Percentiles rank a stretch among this genome's conserved stretches.
Conservation (phyloP, 257 asterid species). For the Solanum chiquidenum region DNA sequence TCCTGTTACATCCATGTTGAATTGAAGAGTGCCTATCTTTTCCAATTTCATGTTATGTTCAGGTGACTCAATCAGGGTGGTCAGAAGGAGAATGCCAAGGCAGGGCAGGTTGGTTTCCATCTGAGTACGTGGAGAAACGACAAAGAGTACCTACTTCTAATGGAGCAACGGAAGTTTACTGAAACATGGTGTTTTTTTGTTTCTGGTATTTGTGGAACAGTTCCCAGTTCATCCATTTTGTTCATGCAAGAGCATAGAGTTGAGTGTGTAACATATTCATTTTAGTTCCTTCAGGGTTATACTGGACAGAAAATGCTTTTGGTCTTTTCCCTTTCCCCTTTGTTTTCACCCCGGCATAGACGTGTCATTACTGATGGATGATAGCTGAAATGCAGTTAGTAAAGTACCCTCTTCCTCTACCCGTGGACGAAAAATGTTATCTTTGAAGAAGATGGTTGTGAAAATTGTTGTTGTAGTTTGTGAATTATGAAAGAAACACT, state of each 20-base stretch:
- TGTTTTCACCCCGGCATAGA: not conserved
- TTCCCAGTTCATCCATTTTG: not conserved
- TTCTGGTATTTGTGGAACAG: not conserved
- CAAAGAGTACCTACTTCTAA: constrained; percentile 59
- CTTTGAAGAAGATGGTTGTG: not conserved
- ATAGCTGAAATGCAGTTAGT: not conserved
- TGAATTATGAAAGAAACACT: not conserved
- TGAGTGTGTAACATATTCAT: not conserved
- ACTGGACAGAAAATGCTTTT: not conserved
- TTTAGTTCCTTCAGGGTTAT: not conserved
- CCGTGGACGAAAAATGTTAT: not conserved
- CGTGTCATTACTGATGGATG: not conserved
- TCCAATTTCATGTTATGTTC: not conserved
- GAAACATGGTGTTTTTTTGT: not conserved
- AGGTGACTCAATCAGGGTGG: constrained; percentile 94
- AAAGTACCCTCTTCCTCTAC: not conserved
- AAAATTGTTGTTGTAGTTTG: not conserved
- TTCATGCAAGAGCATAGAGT: not conserved
- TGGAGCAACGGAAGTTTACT: constrained; percentile 56
- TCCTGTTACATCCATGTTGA: not conserved
- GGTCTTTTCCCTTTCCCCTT: not conserved
- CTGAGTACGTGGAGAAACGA: constrained; percentile 69
- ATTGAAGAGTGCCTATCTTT: not conserved
- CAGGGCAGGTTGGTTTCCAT: constrained; percentile 94
- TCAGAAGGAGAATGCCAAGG: constrained; percentile 96